A percentile compares a stretch with the other conserved stretches of the same genome.
phyloP scores from a whole-genome alignment of 371 early-diverging fungal genomes.

The Apophysomyces ossiformis region DNA sequence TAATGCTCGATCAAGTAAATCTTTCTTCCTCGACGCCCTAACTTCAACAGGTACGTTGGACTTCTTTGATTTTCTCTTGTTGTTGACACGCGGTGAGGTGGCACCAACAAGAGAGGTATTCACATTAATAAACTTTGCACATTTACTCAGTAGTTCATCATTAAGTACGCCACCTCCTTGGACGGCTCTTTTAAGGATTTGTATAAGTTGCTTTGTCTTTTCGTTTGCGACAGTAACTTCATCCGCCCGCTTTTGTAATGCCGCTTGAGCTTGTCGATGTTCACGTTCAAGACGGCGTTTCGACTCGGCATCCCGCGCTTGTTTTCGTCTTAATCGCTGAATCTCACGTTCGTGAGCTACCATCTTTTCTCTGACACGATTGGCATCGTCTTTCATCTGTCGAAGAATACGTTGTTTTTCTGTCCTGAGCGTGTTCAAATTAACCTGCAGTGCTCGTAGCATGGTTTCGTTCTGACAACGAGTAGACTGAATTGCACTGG shows the following conservation, averaged over 20 bases:
- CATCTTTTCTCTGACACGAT: constrained; percentile 66
- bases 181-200: constrained; percentile 46
- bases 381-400: constrained; percentile 77
- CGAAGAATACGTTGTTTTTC: constrained; percentile 83
- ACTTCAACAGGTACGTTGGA: constrained; percentile 24
- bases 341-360: constrained; percentile 73
- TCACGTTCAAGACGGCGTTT: constrained; percentile 72
- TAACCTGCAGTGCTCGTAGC: constrained; percentile 53
- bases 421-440: constrained; percentile 65
- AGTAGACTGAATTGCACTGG: constrained; percentile 56
- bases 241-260: constrained; percentile 55
- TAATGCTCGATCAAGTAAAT: constrained; percentile 60
- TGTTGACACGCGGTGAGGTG: constrained; percentile 13
- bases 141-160: constrained; percentile 30
- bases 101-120: constrained; percentile 16
- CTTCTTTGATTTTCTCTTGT: constrained; percentile 16
- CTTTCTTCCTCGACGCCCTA: constrained; percentile 53
- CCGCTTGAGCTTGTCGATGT: constrained; percentile 60
- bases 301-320: constrained; percentile 64
- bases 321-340: constrained; percentile 68
- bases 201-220: constrained; percentile 54
- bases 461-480: constrained; percentile 59
- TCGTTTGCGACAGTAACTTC: constrained; percentile 60
- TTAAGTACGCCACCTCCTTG: constrained; percentile 47
- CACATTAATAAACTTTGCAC: constrained; percentile 32